phyloP scores from a whole-genome alignment of 1,139 yeast species.

The Saccharomycopsis crataegensis region DNA sequence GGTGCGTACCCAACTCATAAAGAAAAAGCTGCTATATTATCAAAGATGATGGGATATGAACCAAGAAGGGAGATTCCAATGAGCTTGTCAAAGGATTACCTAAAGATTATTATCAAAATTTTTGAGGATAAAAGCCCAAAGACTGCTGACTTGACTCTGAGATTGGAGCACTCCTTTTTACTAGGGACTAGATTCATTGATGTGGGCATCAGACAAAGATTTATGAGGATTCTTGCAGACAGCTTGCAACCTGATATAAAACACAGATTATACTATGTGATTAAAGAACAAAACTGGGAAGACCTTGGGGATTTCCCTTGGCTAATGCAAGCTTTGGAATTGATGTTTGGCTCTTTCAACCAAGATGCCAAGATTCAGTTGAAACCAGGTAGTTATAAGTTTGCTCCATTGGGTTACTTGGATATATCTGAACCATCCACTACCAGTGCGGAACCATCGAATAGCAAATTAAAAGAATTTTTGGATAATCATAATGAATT shows the following conservation, averaged over 20 bases:
- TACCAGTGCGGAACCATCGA: constrained; percentile 3
- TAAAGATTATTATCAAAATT: constrained; percentile 78
- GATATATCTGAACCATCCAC: constrained; percentile 20
- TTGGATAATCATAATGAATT: constrained; percentile 48
- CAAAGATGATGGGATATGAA: constrained; percentile 93
- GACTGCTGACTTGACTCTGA: constrained; percentile 82
- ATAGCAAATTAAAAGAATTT: constrained; percentile 27
- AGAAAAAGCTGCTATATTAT: constrained; percentile 89
- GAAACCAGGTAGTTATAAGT: constrained; percentile 41
- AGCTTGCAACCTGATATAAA: constrained; percentile 74
- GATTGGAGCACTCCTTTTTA: constrained; percentile 95
- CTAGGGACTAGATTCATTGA: constrained; percentile 87
- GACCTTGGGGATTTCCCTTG: constrained; percentile 87
- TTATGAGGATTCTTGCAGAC: constrained; percentile 73
- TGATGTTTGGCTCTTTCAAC: constrained; percentile 74
- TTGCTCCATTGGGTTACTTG: constrained; percentile 48
- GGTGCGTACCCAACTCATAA: constrained; percentile 82
- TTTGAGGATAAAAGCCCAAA: constrained; percentile 76
- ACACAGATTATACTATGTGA: constrained; percentile 75
- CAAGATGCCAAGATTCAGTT: constrained; percentile 40
- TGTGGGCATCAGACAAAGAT: constrained; percentile 62
- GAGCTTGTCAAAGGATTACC: constrained; percentile 71
- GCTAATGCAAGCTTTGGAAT: constrained; percentile 89
- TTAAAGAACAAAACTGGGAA: constrained; percentile 97
- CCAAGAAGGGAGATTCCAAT: constrained; percentile 45